phyloP scores from a whole-genome alignment of 1,139 yeast species.

The Lodderomyces jiufengensis region DNA sequence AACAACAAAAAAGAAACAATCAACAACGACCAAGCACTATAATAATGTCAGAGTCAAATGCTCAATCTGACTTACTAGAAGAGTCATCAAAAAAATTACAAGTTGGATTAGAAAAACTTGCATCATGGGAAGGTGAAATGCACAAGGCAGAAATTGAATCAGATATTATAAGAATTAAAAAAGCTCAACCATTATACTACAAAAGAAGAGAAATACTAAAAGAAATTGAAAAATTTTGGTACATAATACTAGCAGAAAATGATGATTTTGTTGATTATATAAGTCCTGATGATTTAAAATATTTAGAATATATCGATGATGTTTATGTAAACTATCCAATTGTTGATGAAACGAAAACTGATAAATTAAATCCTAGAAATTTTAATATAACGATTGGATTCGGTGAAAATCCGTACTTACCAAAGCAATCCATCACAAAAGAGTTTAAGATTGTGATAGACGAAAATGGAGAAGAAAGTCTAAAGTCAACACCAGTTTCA shows the following conservation, averaged over 20 bases:
- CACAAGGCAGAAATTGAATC: slow-evolving; percentile 54
- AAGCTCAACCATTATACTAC: slow-evolving; percentile 48
- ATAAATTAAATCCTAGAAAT: slow-evolving; percentile 38
- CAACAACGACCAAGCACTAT: not conserved
- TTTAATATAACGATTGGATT: slow-evolving; percentile 58
- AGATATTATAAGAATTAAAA: slow-evolving; percentile 45
- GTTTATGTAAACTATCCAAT: slow-evolving; percentile 51
- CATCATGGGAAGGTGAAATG: slow-evolving; percentile 54
- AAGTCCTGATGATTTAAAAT: slow-evolving; percentile 64
- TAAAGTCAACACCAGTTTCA: slow-evolving; percentile 48
- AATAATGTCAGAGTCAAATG: not conserved
- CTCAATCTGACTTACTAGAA: too few relatives aligned
- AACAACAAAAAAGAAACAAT: not conserved
- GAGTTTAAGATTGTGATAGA: slow-evolving; percentile 42
- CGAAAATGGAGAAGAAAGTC: slow-evolving; percentile 49
- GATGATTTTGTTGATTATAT: slow-evolving; percentile 73
- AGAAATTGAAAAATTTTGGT: slow-evolving; percentile 69
- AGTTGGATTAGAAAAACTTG: slow-evolving; percentile 30
- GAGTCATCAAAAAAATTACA: slow-evolving; percentile 14
- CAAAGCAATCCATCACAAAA: slow-evolving; percentile 53
- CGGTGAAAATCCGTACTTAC: slow-evolving; percentile 32
- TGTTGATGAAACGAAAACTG: slow-evolving; percentile 22
- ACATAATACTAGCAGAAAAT: slow-evolving; percentile 69
- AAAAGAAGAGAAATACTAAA: slow-evolving; percentile 45
- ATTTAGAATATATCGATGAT: slow-evolving; percentile 56